These are phyloP conservation scores for Sporothrix brasiliensis DNA, from an alignment of 2,329 filamentous ascomycete species.

Conservation along the genomic window DNA sequence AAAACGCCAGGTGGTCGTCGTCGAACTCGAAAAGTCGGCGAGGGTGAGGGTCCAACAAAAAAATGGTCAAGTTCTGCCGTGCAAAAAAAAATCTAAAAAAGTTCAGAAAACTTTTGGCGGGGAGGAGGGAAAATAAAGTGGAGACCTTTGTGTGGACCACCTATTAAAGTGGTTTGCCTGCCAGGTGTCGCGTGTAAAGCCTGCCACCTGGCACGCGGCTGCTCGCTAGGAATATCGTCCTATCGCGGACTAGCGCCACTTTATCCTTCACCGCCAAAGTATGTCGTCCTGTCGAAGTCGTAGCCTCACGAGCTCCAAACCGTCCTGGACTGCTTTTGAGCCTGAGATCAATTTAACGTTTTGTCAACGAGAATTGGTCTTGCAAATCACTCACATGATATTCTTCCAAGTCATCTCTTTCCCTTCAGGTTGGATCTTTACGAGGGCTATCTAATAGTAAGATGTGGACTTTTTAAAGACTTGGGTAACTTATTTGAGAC, in stretches of 20 bases:
- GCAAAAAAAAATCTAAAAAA: conserved; percentile 28
- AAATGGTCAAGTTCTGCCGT: conserved; percentile 21
- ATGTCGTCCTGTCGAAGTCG: background rate
- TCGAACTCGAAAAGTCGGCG: conserved; percentile 21
- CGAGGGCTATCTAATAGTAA: too few relatives aligned
- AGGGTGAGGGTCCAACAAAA: conserved; percentile 21
- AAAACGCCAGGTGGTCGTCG: conserved; percentile 2
- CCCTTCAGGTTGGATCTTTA: too few relatives aligned
- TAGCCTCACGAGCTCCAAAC: background rate
- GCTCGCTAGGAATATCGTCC: conserved; percentile 2
- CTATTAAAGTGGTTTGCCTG: conserved; percentile 5
- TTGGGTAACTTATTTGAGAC: too few relatives aligned
- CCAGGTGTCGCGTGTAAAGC: background rate
- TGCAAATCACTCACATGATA: too few relatives aligned
- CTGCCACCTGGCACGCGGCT: conserved; percentile 5
- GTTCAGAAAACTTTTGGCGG: conserved; percentile 31
- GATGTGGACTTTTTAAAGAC: too few relatives aligned
- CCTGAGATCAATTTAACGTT: background rate
- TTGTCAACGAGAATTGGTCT: background rate
- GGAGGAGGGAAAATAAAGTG: conserved; percentile 25
- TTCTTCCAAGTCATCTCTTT: too few relatives aligned
- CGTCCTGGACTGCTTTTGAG: background rate
- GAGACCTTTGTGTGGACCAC: background rate
- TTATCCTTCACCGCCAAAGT: background rate
- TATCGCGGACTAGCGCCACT: conserved; percentile 3